Base-by-base conservation (phyloP, 2,329 filamentous ascomycete species). In the Thyridium curvatum region DNA sequence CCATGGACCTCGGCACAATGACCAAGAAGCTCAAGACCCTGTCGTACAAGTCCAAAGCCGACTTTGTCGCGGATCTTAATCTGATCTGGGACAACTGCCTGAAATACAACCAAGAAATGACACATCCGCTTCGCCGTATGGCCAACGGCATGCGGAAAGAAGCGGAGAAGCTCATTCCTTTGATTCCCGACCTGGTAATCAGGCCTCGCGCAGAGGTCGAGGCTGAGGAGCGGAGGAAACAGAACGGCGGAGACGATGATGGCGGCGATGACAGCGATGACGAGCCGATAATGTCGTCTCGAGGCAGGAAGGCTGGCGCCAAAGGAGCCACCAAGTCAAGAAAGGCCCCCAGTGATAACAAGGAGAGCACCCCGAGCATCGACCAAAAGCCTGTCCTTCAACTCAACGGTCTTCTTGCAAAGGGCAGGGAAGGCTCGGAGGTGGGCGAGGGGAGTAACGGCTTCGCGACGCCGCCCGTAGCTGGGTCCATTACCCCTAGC, bases 1-100 rank as follows among this genome's bases (percentile, higher is more conserved):
- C 93, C 2, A 98, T 98, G 93, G 93, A 98, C 59, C 80, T 98
- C 41, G 93, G 93, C 30, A 84, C 82, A 35, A 97, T 98, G 89
- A 95, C 94, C 45, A 98, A 98, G 68, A 98, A 97, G 67, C 78
- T 98, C 39, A 91, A 91, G 58, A 73, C 75, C 9, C 64, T 88
- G 29, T 74, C 74, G 30, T 93, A 87, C 64, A 90, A 87, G 58
- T 90, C 85, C 34, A 98, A 98, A 66, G 79, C 86, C 45, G 93
- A 98, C 17, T 98, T 98, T 49, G 89, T 97, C 18, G 77, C 85
- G 26, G 93, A 98, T 58, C 72, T 98, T 9, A 91, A 94, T 57
- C 68, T 97, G 37, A 97, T 98, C 38, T 98, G 93, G 93, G 79
- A 89, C 41, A 98, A 98, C 56, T 98, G 93, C 59, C 71, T 98